A percentile compares a stretch with the other conserved stretches of the same genome.
phyloP scores from a whole-genome alignment of 805 yeast genomes.

The Yarrowia sp. region DNA sequence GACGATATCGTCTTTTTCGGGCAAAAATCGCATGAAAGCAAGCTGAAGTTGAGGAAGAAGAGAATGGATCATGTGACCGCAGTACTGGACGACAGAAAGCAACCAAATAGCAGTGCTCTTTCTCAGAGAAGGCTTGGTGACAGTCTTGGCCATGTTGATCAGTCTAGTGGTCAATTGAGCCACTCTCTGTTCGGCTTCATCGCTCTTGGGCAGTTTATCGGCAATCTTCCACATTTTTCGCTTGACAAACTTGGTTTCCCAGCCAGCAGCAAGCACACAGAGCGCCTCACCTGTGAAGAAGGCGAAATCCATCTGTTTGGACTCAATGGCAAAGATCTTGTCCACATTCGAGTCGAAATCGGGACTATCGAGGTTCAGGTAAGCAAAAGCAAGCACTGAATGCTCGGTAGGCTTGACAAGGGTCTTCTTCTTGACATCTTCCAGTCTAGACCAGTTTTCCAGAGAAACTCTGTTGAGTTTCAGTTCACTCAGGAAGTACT shows the following conservation, averaged over 20 bases:
- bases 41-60: conserved; percentile 71
- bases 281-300: conserved; percentile 88
- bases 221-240: conserved; percentile 57
- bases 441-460: conserved; percentile 7
- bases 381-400: conserved; percentile 54
- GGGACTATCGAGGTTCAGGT: conserved; percentile 35
- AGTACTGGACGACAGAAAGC: conserved; percentile 76
- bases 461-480: conserved; percentile 23
- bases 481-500: conserved; percentile 5
- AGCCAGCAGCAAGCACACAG: conserved; percentile 72
- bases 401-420: conserved; percentile 31
- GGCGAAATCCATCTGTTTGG: conserved; percentile 76
- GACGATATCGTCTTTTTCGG: conserved; percentile 83
- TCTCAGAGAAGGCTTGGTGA: conserved; percentile 74
- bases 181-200: conserved; percentile 36
- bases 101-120: conserved; percentile 87
- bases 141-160: conserved; percentile 59
- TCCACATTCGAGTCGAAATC: conserved; percentile 49
- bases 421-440: conserved; percentile 20
- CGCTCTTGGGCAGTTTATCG: neutral
- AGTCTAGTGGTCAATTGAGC: conserved; percentile 56
- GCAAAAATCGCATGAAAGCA: conserved; percentile 76
- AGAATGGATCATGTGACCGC: conserved; percentile 56
- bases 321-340: conserved; percentile 59
- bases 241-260: conserved; percentile 66